These are phyloP conservation scores for Phytopythium cucurbitacearum DNA, from an alignment of 352 stramenopile species.

Conservation along the genomic window DNA sequence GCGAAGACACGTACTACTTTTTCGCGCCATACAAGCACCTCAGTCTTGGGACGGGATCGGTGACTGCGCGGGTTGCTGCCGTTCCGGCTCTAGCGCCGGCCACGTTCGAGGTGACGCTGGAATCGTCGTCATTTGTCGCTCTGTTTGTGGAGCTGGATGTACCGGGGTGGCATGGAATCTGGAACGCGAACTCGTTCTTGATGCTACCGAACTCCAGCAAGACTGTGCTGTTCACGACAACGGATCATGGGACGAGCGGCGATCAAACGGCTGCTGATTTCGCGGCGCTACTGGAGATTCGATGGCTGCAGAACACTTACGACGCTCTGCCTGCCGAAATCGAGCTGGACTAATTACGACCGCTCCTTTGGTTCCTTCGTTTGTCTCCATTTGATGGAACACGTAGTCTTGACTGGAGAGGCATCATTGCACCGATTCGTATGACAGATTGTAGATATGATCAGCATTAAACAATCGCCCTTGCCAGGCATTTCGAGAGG, in stretches of 20 bases:
- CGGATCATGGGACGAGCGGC: conserved; percentile 6
- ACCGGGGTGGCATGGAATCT: conserved; percentile 44
- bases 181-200: conserved; percentile 70
- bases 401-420: too few relatives aligned
- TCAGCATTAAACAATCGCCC: too few relatives aligned
- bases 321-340: conserved; percentile 10
- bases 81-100: neutral
- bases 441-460: too few relatives aligned
- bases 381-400: neutral
- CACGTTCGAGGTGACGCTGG: conserved; percentile 43
- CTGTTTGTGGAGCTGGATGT: conserved; percentile 74
- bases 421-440: too few relatives aligned
- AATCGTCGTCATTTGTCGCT: conserved; percentile 46
- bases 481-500: too few relatives aligned
- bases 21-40: conserved; percentile 71
- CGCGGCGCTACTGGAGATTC: conserved; percentile 32
- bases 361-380: neutral
- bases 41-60: conserved; percentile 23
- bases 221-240: conserved; percentile 40
- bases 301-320: conserved; percentile 75
- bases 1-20: conserved; percentile 55
- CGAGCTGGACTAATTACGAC: neutral
- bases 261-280: conserved; percentile 29
- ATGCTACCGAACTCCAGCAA: conserved; percentile 57
- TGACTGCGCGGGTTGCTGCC: conserved; percentile 13